These are phyloP conservation scores for Turnera subulata DNA, from an alignment of 345 rosid species.

Conservation along the genomic window DNA sequence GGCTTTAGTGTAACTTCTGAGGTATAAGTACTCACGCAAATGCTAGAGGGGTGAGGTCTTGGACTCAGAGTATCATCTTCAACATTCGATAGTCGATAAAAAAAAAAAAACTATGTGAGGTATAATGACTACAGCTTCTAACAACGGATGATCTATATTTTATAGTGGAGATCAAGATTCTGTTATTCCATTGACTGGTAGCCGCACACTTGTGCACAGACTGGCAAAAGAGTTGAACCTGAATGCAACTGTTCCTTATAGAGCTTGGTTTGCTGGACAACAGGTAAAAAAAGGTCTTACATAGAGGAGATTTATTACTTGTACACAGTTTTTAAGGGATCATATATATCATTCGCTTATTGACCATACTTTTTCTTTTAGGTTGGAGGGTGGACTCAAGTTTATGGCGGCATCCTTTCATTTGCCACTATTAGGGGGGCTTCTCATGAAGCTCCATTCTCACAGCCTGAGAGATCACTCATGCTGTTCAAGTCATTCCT, in stretches of 20 bases:
- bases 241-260: conserved; percentile 58
- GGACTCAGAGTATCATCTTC: neutral
- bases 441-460: conserved; percentile 91
- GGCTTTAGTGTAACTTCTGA: no score
- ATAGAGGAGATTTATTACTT: neutral
- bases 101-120: no score
- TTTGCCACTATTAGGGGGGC: conserved; percentile 98
- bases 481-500: conserved; percentile 74
- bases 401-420: conserved; percentile 31
- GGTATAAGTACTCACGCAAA: no score
- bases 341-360: neutral
- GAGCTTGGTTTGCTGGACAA: conserved; percentile 89
- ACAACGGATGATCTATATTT: neutral
- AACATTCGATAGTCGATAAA: no score
- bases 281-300: conserved; percentile 50
- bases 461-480: conserved; percentile 95
- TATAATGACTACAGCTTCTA: neutral
- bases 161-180: conserved; percentile 76
- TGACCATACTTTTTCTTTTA: neutral
- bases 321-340: neutral
- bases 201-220: conserved; percentile 24
- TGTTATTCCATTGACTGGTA: conserved; percentile 60
- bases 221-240: conserved; percentile 42
- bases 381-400: conserved; percentile 86
- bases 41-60: no score